Evolutionary conservation across 352 stramenopile genomes (phyloP), one percentile per base, ranked within the genome.

Genomic region (Pythium scleroteichum): DNA sequence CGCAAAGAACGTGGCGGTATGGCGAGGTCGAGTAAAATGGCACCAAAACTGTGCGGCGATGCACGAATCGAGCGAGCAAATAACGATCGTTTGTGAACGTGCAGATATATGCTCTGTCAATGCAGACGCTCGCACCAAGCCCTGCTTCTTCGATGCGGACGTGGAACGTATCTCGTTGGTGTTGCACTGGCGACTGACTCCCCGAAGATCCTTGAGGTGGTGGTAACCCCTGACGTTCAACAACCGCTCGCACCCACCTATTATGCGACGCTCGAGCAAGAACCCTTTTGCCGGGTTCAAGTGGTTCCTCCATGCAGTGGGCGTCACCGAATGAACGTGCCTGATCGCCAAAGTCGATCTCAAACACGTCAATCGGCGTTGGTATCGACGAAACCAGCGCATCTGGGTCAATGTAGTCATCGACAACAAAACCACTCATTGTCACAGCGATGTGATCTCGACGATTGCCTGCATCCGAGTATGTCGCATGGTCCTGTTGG

Each of bases 21-120:
- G 78, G 76, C 4, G 65, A 72, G 0, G 62, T 67, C 32, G 68
- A 79, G 69, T 85, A 88, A 48, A 88, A 88, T 0, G 76, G 78
- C n/a, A 83, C 72, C 4, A 85, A 53, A 7, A 68, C 68, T 1
- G 35, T 63, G 10, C 58, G 68, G 0, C 76, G 68, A 38, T 88
- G 78, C 10, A 88, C 42, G 26, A 83, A 78, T 1, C 76, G 76
- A 29, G 85, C 64, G 39, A 72, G 73, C 17, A 86, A 0, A 3
- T 66, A 20, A 17, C 69, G 68, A 19, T 64, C 40, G 35, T 27
- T 19, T 24, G 24, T 29, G 45, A 24, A 16, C 22, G 53, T 19
- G 59, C 62, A 16, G 8, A 69, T 27, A 35, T 69, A 54, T 12
- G 17, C 41, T 14, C 49, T 19, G n/a, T 55, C 39, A 9, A 69